These are phyloP conservation scores for Linderniella brevidens DNA, from an alignment of 257 asterid species.

Conservation along the genomic window DNA sequence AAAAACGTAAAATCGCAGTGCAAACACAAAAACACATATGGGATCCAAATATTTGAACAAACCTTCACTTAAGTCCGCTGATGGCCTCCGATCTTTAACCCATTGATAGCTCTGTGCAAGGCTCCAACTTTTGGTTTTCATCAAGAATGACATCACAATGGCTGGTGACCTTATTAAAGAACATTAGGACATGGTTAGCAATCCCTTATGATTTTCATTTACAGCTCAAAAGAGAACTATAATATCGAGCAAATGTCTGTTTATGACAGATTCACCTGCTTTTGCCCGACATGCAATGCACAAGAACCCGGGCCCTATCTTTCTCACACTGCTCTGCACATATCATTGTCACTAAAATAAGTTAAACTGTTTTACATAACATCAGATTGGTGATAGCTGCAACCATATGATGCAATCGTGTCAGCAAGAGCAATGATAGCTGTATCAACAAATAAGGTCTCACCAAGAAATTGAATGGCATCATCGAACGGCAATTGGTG, in stretches of 20 bases:
- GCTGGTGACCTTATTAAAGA: conserved; percentile 67
- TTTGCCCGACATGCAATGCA: conserved; percentile 94
- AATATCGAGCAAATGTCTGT: too few relatives aligned
- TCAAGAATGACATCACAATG: conserved; percentile 81
- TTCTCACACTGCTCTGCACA: conserved; percentile 73
- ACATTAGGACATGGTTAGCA: conserved; percentile 1
- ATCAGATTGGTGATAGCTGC: too few relatives aligned
- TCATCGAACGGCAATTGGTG: conserved; percentile 53
- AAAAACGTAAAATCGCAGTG: background rate
- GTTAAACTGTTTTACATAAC: background rate
- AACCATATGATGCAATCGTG: too few relatives aligned
- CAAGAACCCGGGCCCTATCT: conserved; percentile 85
- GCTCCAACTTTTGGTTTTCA: conserved; percentile 91
- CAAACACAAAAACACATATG: too few relatives aligned
- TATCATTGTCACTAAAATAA: background rate
- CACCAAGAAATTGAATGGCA: conserved; percentile 74
- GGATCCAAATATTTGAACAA: background rate
- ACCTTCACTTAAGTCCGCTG: conserved; percentile 72
- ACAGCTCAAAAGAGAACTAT: background rate
- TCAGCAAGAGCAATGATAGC: too few relatives aligned
- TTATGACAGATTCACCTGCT: conserved; percentile 33
- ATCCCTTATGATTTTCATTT: conserved; percentile 3
- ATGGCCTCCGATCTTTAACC: conserved; percentile 88
- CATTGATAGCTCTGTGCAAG: conserved; percentile 77
- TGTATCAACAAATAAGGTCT: conserved; percentile 6